Percentiles rank a stretch among this genome's conserved stretches.
These are phyloP conservation scores for Coemansia sp. DNA, from an alignment of 192 early-diverging fungal species.

Conservation along the genomic window DNA sequence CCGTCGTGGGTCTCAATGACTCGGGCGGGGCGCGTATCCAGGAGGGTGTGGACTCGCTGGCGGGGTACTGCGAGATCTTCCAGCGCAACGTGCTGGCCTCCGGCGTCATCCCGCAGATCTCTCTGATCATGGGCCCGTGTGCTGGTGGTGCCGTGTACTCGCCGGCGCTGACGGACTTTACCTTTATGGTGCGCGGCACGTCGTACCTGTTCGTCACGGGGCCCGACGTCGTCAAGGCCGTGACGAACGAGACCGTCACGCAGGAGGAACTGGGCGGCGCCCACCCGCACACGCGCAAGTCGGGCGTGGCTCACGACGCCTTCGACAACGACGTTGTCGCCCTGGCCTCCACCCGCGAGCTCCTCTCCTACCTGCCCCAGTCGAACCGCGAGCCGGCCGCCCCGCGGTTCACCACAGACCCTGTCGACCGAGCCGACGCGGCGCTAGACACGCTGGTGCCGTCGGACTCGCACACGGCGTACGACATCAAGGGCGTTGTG, in stretches of 20 bases:
- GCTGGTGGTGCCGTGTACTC: conserved; percentile 98
- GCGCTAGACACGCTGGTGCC: conserved; percentile 90
- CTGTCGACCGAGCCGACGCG: conserved; percentile 65
- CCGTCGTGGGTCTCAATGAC: conserved; percentile 94
- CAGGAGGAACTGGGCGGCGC: conserved; percentile 96
- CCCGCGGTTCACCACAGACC: conserved; percentile 63
- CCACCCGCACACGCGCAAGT: conserved; percentile 82
- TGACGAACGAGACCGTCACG: conserved; percentile 92
- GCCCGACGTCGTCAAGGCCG: conserved; percentile 94
- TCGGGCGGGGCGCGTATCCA: conserved; percentile 98
- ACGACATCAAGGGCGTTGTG: conserved; percentile 93
- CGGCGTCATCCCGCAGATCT: conserved; percentile 94
- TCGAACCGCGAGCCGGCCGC: conserved; percentile 76
- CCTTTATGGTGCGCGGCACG: conserved; percentile 95
- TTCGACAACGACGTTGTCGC: conserved; percentile 96
- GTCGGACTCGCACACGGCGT: conserved; percentile 84
- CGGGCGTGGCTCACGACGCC: conserved; percentile 88
- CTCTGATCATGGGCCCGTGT: conserved; percentile 97
- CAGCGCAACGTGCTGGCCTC: conserved; percentile 90
- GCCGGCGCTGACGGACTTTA: conserved; percentile 95
- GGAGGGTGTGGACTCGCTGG: conserved; percentile 95
- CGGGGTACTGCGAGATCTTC: conserved; percentile 97
- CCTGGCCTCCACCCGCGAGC: conserved; percentile 72
- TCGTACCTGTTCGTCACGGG: conserved; percentile 98
- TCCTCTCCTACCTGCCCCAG: conserved; percentile 85